A percentile compares a stretch with the other conserved stretches of the same genome.
These are phyloP conservation scores for Angomonas deanei DNA, from an alignment of 208 protist species.

Conservation along the genomic window DNA sequence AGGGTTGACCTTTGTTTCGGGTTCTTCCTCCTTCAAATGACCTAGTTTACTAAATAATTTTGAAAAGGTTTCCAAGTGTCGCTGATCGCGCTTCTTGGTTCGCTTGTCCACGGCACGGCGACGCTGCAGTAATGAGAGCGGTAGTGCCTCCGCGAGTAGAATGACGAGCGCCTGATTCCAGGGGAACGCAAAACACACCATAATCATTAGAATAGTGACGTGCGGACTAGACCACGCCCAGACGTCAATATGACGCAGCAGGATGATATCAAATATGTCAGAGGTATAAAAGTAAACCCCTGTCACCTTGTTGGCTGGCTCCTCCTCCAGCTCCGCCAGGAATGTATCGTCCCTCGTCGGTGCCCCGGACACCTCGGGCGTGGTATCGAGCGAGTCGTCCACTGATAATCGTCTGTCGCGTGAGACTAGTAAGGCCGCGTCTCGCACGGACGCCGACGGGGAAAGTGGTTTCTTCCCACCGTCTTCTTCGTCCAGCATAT, in stretches of 20 bases:
- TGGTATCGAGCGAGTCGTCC: not conserved
- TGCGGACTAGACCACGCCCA: conserved; percentile 26
- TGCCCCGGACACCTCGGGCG: not conserved
- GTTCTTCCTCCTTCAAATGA: not conserved
- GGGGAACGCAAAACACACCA: conserved; percentile 7
- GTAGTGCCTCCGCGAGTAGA: conserved; percentile 1
- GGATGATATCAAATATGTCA: conserved; percentile 18
- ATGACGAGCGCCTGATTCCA: conserved; percentile 17
- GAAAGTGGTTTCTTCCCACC: not conserved
- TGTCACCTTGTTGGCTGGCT: not conserved
- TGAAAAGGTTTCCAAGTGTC: not conserved
- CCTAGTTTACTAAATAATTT: not conserved
- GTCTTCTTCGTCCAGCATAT: not conserved
- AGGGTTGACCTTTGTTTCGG: not conserved
- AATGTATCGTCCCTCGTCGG: not conserved
- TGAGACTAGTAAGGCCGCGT: no score
- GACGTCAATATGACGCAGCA: conserved; percentile 26
- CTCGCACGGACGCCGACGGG: not conserved
- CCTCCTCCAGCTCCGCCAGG: not conserved
- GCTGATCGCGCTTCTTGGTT: not conserved
- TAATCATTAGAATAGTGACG: conserved; percentile 14
- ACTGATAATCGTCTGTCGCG: no score
- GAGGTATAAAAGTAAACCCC: not conserved
- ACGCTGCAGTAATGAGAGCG: conserved; percentile 7
- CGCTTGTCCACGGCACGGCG: conserved; percentile 6